Conservation (phyloP, 2,329 filamentous ascomycete genomes). For the Lachnellula arida region DNA sequence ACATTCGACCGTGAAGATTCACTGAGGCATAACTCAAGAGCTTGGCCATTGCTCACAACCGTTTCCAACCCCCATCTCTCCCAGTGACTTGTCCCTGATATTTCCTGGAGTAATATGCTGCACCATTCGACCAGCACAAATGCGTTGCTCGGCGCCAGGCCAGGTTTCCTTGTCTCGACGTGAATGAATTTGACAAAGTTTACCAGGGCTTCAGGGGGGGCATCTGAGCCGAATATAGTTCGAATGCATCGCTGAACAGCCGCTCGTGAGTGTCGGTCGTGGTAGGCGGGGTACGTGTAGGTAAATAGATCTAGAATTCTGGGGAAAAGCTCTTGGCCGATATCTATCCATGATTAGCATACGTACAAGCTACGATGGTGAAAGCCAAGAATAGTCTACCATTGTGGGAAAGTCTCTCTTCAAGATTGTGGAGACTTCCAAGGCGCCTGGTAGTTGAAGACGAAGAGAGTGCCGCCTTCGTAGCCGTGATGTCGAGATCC, state of each 20-base stretch:
- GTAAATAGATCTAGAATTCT: conserved; percentile 70
- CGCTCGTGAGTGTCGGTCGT: conserved; percentile 76
- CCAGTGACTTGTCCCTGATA: conserved; percentile 59
- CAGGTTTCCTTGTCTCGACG: conserved; percentile 68
- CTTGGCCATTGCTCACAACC: conserved; percentile 63
- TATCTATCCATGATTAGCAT: conserved; percentile 26
- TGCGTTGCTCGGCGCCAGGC: conserved; percentile 72
- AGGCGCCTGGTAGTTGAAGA: conserved; percentile 58
- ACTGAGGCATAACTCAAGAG: conserved; percentile 72
- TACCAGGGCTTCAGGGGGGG: conserved; percentile 53
- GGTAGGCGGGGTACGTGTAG: conserved; percentile 80
- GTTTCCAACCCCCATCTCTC: conserved; percentile 61
- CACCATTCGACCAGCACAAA: conserved; percentile 93
- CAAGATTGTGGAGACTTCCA: conserved; percentile 48
- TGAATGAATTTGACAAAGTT: conserved; percentile 64
- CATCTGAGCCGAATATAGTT: conserved; percentile 55
- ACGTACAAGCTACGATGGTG: neutral
- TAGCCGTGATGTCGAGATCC: conserved; percentile 50
- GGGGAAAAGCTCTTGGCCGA: conserved; percentile 40
- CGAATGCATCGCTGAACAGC: conserved; percentile 78
- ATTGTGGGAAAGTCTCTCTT: conserved; percentile 52
- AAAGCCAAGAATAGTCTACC: conserved; percentile 36
- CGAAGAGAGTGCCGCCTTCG: conserved; percentile 50
- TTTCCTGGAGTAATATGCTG: conserved; percentile 69
- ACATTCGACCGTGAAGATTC: conserved; percentile 60